phyloP scores from a whole-genome alignment of 2,329 filamentous ascomycete species.

The Aureobasidium zeae region DNA sequence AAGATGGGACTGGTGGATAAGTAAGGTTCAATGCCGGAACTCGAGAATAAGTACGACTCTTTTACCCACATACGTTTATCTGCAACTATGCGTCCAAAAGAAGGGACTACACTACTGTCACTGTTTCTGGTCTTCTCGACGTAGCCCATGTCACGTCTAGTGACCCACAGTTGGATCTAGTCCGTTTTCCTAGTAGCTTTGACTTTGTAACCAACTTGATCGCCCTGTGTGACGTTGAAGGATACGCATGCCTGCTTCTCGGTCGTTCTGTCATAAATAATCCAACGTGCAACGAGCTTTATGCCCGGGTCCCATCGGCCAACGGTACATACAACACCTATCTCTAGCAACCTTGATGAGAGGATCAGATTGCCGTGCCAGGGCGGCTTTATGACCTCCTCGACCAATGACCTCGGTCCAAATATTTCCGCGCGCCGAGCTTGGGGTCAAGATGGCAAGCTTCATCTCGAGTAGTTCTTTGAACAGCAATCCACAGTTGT shows the following conservation, averaged over 20 bases:
- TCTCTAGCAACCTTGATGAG: not conserved
- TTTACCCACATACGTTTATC: too few species aligned
- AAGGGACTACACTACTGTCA: too few species aligned
- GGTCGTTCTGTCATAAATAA: not conserved
- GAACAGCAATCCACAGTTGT: too few species aligned
- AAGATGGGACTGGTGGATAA: too few species aligned
- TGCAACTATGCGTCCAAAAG: too few species aligned
- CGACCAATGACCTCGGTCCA: conserved; percentile 1
- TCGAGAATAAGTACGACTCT: too few species aligned
- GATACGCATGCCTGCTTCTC: not conserved
- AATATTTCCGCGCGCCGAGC: not conserved
- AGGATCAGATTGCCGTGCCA: not conserved
- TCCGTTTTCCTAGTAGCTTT: not conserved
- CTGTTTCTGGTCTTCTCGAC: conserved; percentile 1
- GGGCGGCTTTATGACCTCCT: not conserved
- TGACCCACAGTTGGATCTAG: not conserved
- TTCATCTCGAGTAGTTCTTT: too few species aligned
- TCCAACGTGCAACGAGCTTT: conserved; percentile 1
- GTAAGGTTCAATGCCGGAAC: too few species aligned
- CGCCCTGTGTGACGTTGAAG: conserved; percentile 2
- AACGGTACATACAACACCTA: not conserved
- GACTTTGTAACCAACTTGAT: not conserved
- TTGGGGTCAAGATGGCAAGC: not conserved
- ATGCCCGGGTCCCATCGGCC: not conserved
- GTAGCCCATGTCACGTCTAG: not conserved